Conservation (phyloP, 2,329 filamentous ascomycete species). For the Venturia nashicola region DNA sequence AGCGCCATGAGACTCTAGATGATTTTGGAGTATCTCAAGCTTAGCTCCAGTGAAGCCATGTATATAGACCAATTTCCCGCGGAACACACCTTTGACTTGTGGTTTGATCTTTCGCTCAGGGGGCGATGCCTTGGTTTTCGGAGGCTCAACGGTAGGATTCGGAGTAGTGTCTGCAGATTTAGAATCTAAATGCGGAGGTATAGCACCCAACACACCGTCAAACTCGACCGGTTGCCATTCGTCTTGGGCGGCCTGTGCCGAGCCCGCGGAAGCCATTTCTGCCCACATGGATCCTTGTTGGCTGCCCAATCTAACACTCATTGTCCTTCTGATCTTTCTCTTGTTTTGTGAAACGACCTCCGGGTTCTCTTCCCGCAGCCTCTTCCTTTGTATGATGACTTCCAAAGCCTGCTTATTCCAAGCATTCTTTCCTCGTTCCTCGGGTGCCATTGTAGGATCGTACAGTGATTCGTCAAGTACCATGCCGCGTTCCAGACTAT, state of each 20-base stretch:
- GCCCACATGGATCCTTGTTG: conserved; percentile 84
- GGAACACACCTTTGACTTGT: background rate
- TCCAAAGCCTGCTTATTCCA: conserved; percentile 8
- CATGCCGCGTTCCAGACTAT: conserved; percentile 78
- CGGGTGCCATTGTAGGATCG: conserved; percentile 42
- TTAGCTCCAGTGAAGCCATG: conserved; percentile 45
- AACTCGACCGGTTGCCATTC: conserved; percentile 15
- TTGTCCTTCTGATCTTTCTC: conserved; percentile 75
- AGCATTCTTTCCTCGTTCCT: conserved; percentile 32
- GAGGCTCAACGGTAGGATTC: background rate
- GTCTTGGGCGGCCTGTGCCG: conserved; percentile 14
- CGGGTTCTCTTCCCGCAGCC: conserved; percentile 18
- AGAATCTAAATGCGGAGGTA: background rate
- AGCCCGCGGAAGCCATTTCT: conserved; percentile 54
- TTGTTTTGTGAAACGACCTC: conserved; percentile 43
- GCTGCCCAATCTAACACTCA: conserved; percentile 68
- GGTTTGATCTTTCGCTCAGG: background rate
- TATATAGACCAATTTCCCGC: conserved; percentile 32
- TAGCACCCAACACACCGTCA: conserved; percentile 11
- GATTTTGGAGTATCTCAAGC: conserved; percentile 25
- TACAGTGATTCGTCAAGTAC: conserved; percentile 79
- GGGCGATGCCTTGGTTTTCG: background rate
- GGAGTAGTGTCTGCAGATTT: background rate
- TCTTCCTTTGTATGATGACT: background rate
- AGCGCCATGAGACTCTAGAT: conserved; percentile 24